Conservation (phyloP, 352 stramenopile species). For the Plasmopara muralis region DNA sequence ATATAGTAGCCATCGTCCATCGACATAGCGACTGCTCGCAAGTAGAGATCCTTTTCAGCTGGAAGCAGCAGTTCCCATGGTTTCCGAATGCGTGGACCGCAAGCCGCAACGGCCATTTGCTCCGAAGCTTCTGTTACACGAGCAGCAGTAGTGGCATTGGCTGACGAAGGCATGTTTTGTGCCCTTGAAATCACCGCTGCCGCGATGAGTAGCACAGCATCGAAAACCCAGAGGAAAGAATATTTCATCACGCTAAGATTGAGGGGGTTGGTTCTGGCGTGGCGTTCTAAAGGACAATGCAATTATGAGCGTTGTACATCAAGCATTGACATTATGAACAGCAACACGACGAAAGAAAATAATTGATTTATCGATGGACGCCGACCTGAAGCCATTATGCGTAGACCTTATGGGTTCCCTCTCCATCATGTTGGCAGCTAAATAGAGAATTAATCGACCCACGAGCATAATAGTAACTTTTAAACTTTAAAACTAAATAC, state of each 20-base stretch:
- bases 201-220: slow-evolving; percentile 5
- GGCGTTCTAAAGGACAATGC: slow-evolving; percentile 12
- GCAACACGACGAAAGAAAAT: slow-evolving; percentile 11
- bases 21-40: slow-evolving; percentile 55
- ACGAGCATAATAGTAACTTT: too few relatives aligned
- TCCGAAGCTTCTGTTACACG: slow-evolving; percentile 19
- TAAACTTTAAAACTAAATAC: too few relatives aligned
- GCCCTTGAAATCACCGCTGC: slow-evolving; percentile 3
- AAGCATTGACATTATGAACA: not conserved
- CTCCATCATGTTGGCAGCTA: slow-evolving; percentile 11
- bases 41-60: slow-evolving; percentile 65
- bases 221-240: slow-evolving; percentile 3
- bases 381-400: slow-evolving; percentile 11
- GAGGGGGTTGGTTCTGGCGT: not conserved
- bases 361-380: slow-evolving; percentile 13
- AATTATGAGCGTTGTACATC: slow-evolving; percentile 16
- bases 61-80: slow-evolving; percentile 59
- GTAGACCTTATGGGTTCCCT: not conserved
- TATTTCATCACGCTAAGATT: slow-evolving; percentile 13
- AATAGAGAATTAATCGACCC: too few relatives aligned
- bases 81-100: slow-evolving; percentile 67
- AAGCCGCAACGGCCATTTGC: slow-evolving; percentile 25
- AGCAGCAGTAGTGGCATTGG: slow-evolving; percentile 5
- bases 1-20: slow-evolving; percentile 85
- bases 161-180: slow-evolving; percentile 12